Evolutionary conservation across 2,329 filamentous ascomycete genomes (phyloP).

Genomic region (Stenocarpella maydis): DNA sequence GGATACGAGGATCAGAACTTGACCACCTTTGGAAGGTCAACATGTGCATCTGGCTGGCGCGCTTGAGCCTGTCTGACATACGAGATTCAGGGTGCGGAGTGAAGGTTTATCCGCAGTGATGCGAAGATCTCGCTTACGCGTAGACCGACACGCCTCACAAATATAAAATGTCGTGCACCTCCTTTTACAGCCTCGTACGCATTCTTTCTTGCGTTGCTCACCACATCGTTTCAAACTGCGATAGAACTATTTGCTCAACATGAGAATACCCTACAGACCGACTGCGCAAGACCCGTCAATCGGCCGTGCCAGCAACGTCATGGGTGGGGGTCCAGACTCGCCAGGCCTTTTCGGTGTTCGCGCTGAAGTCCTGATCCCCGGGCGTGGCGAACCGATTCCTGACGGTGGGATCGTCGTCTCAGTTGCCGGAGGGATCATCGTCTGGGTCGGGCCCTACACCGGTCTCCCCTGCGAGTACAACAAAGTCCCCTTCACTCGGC

Average conservation of each 20-base stretch:
- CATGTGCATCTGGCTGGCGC: not conserved
- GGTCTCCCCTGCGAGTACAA: conserved; percentile 46
- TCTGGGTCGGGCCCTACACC: conserved; percentile 47
- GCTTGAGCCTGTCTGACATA: not conserved
- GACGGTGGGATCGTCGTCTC: conserved; percentile 50
- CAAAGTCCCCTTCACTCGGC: conserved; percentile 42
- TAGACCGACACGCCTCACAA: not conserved
- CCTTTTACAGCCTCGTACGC: too few relatives aligned
- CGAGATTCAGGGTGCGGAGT: not conserved
- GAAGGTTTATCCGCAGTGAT: conserved; percentile 16
- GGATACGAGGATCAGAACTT: not conserved
- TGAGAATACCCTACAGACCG: not conserved
- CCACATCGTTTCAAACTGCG: not conserved
- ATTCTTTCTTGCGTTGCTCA: too few relatives aligned
- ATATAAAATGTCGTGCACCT: not conserved
- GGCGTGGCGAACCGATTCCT: conserved; percentile 51
- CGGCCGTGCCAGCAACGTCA: not conserved
- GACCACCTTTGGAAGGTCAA: conserved; percentile 13
- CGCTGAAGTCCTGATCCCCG: conserved; percentile 55
- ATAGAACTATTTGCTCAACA: not conserved
- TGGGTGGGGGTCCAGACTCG: conserved; percentile 21
- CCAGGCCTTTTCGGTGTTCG: conserved; percentile 36
- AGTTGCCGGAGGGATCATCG: conserved; percentile 46
- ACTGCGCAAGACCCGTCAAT: not conserved
- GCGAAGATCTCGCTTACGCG: not conserved